Evolutionary conservation across 345 rosid genomes (phyloP).

Genomic region (Brassica cretica): DNA sequence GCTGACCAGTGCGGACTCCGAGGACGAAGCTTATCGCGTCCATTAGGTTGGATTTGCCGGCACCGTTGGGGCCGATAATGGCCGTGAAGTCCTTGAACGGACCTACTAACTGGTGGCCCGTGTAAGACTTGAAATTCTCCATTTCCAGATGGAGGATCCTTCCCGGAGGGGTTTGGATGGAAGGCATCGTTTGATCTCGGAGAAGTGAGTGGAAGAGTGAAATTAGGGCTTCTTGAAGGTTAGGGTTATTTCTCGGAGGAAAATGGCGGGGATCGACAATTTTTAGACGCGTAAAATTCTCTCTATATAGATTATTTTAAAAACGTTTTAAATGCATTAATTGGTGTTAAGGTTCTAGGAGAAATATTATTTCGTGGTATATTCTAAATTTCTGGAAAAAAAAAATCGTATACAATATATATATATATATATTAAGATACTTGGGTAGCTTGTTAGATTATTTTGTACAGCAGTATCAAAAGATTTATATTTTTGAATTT

Average conservation of each 20-base stretch:
- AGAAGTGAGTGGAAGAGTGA: constrained; percentile 15
- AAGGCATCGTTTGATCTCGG: constrained; percentile 50
- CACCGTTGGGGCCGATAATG: constrained; percentile 94
- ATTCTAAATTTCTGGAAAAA: too few species aligned
- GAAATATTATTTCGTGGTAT: too few species aligned
- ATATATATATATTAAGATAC: too few species aligned
- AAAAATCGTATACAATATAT: too few species aligned
- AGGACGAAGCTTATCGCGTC: constrained; percentile 98
- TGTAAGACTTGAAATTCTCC: constrained; percentile 98
- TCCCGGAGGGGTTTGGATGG: constrained; percentile 57
- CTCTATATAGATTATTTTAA: background rate
- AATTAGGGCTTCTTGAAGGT: constrained; percentile 34
- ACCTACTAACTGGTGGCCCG: constrained; percentile 84
- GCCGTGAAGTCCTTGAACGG: constrained; percentile 98
- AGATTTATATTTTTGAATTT: too few species aligned
- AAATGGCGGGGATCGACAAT: constrained; percentile 28
- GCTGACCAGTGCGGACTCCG: constrained; percentile 94
- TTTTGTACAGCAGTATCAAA: too few species aligned
- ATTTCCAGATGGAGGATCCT: constrained; percentile 76
- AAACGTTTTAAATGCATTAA: too few species aligned
- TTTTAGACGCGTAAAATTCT: constrained; percentile 8
- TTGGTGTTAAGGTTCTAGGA: too few species aligned
- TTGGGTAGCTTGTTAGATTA: too few species aligned
- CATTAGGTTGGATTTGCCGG: constrained; percentile 97
- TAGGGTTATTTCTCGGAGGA: background rate